Evolutionary conservation across 305 asterid genomes (phyloP), one percentile per base, ranked within the genome.

Genomic region (Fraxinus sp.): DNA sequence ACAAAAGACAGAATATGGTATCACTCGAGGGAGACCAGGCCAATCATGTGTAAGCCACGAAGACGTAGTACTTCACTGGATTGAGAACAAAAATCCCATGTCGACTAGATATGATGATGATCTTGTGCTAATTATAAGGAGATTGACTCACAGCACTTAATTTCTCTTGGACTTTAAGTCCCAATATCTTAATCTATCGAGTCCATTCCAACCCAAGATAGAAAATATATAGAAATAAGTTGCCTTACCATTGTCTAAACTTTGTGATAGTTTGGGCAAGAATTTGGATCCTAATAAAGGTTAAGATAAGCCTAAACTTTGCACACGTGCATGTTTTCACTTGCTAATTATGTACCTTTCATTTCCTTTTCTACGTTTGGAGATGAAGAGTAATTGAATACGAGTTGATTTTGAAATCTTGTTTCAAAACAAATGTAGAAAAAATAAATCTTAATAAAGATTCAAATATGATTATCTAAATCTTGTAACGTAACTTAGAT

Each of bases 381-480:
- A 24, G 43, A 35, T 74, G 43, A 79, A 11, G 78, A 24, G 77
- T 77, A 59, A 3, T 59, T 75, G 16, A 28, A 75, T 18, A 75
- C 22, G 46, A 77, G 7, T 46, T 52, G 18, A 52, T 5, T 16
- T 3, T 16, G 35, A 64, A 64, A 43, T 80, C 49, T 71, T 11
- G 22, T 33, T 71, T 3, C 77, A 20, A 80, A 11, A 73, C 66
- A 49, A 68, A 41, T 72, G 43, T 41, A 35, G 26, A 66, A 55
- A 62, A 77, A 30, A 39, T 39, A 84, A 82, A 83, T 66, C 79
- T 81, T 55, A 28, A 75, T 72, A 32, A 76, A 68, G 39, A 28
- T 70, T 70, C 20, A 0, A 30, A 14, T 28, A 14, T 81, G 88
- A 87, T 84, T 80, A 85, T 86, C 86, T 84, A 79, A 79, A 82